Evolutionary conservation across 306 rosid genomes (phyloP).

Genomic region (Carpinus fangiana): DNA sequence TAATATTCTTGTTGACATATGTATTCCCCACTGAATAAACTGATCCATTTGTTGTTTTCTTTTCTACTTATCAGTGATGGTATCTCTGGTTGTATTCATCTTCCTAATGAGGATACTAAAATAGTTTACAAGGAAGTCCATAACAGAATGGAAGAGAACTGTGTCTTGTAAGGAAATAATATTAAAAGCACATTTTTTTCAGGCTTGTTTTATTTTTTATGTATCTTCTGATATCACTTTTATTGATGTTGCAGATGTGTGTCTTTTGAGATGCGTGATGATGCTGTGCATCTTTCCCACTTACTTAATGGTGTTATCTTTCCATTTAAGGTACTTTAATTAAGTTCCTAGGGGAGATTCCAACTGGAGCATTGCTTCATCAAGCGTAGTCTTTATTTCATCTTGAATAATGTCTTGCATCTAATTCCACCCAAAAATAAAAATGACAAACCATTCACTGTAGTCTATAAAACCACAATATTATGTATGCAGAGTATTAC

Average conservation of each 20-base stretch:
- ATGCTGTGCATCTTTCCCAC: too few relatives aligned
- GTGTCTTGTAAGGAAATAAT: conserved; percentile 35
- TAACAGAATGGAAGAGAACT: conserved; percentile 11
- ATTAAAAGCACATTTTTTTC: not conserved
- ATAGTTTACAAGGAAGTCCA: not conserved
- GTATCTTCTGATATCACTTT: not conserved
- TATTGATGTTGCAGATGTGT: conserved; percentile 32
- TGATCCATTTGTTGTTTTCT: not conserved
- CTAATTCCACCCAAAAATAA: not conserved
- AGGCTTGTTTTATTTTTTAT: not conserved
- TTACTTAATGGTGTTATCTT: too few relatives aligned
- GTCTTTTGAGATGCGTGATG: too few relatives aligned
- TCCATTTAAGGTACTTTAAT: too few relatives aligned
- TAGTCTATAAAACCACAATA: too few relatives aligned
- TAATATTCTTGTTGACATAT: too few relatives aligned
- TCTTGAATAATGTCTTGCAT: not conserved
- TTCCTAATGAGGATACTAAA: not conserved
- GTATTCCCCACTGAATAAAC: too few relatives aligned
- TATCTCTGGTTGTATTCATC: conserved; percentile 34
- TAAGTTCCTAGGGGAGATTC: too few relatives aligned
- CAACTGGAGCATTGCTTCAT: too few relatives aligned
- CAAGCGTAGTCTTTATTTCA: not conserved
- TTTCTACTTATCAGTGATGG: conserved; percentile 31
- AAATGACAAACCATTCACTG: too few relatives aligned
- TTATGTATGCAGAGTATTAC: too few relatives aligned